phyloP scores from a whole-genome alignment of 1,284 basidiomycete genomes.

The Rhodofomes roseus region DNA sequence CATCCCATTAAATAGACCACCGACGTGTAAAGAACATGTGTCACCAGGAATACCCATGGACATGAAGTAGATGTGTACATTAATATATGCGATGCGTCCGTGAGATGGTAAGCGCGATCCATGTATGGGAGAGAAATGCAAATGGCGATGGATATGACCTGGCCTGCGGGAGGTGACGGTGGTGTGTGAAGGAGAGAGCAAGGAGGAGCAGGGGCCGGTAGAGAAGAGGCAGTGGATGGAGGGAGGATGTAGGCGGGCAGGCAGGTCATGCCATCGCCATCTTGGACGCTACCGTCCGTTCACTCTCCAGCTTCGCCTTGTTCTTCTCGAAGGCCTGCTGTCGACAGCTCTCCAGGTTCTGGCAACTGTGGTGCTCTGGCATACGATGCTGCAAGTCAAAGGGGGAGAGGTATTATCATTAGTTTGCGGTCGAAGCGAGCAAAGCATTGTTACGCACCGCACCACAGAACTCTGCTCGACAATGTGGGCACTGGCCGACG shows the following conservation, averaged over 20 bases:
- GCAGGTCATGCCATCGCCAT: conserved; percentile 66
- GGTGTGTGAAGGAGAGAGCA: conserved; percentile 7
- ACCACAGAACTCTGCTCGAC: conserved; percentile 71
- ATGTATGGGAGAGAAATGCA: conserved; percentile 10
- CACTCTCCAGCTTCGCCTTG: conserved; percentile 81
- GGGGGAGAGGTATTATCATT: conserved; percentile 9
- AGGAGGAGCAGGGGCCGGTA: not conserved
- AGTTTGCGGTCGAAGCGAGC: not conserved
- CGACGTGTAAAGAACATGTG: conserved; percentile 3
- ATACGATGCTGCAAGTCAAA: conserved; percentile 63
- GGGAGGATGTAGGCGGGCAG: conserved; percentile 10
- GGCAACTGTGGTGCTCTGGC: conserved; percentile 78
- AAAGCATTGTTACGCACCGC: conserved; percentile 46
- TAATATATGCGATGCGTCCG: conserved; percentile 19
- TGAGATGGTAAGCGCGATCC: conserved; percentile 21
- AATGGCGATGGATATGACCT: conserved; percentile 16
- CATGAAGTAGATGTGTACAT: conserved; percentile 21
- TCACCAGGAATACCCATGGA: conserved; percentile 12
- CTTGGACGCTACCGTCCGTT: conserved; percentile 82
- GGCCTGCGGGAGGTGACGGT: conserved; percentile 10
- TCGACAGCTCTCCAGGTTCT: conserved; percentile 74
- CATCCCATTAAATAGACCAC: conserved; percentile 10
- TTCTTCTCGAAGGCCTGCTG: conserved; percentile 84
- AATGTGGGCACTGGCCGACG: conserved; percentile 80
- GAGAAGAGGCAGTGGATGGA: conserved; percentile 6